phyloP scores from a whole-genome alignment of 768 basidiomycete species.

The Russula dissimulans region DNA sequence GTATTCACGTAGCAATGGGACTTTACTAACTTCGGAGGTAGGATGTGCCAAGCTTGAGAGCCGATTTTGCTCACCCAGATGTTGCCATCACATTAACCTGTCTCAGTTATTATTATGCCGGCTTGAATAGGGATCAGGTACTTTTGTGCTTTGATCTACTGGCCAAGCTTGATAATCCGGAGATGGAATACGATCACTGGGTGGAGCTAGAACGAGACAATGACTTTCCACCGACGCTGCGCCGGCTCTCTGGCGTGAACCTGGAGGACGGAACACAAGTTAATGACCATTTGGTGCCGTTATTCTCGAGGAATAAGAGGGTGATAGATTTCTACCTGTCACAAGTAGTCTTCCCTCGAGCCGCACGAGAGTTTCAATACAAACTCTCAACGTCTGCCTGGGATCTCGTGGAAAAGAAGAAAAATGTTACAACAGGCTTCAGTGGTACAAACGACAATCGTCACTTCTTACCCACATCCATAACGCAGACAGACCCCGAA shows the following conservation, averaged over 20 bases:
- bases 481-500: conserved; percentile 30
- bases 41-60: conserved; percentile 36
- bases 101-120: conserved; percentile 41
- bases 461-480: conserved; percentile 29
- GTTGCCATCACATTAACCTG: conserved; percentile 38
- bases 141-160: conserved; percentile 31
- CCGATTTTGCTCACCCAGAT: conserved; percentile 49
- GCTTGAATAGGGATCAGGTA: conserved; percentile 34
- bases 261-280: conserved; percentile 31
- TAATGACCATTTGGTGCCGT: conserved; percentile 24
- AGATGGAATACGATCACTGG: conserved; percentile 36
- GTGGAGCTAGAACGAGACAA: conserved; percentile 9
- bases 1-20: background rate
- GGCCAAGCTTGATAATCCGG: conserved; percentile 33
- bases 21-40: conserved; percentile 13
- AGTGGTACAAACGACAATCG: conserved; percentile 48
- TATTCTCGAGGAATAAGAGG: conserved; percentile 30
- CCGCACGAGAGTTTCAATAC: conserved; percentile 38
- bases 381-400: conserved; percentile 44
- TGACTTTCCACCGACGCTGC: conserved; percentile 27
- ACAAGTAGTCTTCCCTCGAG: conserved; percentile 40
- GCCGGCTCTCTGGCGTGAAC: conserved; percentile 35
- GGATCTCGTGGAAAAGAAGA: conserved; percentile 40
- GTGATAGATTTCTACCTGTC: conserved; percentile 41
- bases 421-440: conserved; percentile 37